Evolutionary conservation across 495 filamentous ascomycete genomes (phyloP).

Genomic region (Daldinia childiae): DNA sequence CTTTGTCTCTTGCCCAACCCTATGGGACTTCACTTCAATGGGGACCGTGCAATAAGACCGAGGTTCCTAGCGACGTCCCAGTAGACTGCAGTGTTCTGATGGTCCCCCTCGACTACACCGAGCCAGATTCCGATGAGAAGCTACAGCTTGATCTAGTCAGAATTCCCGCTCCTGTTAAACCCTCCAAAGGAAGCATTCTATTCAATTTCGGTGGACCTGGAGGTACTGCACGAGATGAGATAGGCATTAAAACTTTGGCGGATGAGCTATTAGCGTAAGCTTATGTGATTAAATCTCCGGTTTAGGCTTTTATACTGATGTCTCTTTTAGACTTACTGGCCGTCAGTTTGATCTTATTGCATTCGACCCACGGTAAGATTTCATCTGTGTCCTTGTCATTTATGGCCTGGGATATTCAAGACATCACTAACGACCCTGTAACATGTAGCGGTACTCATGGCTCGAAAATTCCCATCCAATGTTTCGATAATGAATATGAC

Average conservation of each 20-base stretch:
- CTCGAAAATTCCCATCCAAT: conserved; percentile 27
- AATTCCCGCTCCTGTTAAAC: conserved; percentile 45
- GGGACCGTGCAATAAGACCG: conserved; percentile 32
- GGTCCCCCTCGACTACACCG: conserved; percentile 57
- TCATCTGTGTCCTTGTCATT: background rate
- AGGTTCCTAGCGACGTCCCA: conserved; percentile 25
- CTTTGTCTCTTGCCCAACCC: conserved; percentile 24
- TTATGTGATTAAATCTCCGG: background rate
- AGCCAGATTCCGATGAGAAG: conserved; percentile 43
- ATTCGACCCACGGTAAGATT: conserved; percentile 51
- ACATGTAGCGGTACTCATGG: conserved; percentile 23
- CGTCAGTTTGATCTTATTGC: conserved; percentile 53
- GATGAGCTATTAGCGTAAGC: conserved; percentile 30
- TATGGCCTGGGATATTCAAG: background rate
- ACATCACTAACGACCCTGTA: background rate
- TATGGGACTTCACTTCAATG: conserved; percentile 26
- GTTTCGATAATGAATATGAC: conserved; percentile 17
- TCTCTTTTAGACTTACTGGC: conserved; percentile 43
- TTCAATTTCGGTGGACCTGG: conserved; percentile 61
- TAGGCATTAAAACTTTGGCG: conserved; percentile 13
- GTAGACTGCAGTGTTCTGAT: conserved; percentile 50
- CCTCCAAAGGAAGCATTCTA: conserved; percentile 53
- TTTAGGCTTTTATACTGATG: background rate
- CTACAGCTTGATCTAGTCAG: conserved; percentile 49
- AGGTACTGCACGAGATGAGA: conserved; percentile 24